phyloP scores from a whole-genome alignment of 140 eudicot genomes.

The Flaveria floridana region DNA sequence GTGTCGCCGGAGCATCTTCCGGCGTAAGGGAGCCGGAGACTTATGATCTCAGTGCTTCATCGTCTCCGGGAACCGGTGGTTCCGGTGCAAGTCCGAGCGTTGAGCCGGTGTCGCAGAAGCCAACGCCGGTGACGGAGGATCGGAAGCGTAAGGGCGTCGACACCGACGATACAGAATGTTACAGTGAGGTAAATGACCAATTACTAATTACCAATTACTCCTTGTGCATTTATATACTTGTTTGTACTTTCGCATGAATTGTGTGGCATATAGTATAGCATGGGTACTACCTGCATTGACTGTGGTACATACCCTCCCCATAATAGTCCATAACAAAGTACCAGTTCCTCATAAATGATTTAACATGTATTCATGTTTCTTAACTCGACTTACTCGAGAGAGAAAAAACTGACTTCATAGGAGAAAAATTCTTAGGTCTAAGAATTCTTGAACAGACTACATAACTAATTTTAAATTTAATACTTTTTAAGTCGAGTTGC shows the following conservation, averaged over 20 bases:
- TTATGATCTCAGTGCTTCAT: constrained; percentile 46
- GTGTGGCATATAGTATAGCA: not conserved
- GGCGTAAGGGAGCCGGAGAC: constrained; percentile 37
- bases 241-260: constrained; percentile 29
- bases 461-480: no score
- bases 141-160: constrained; percentile 65
- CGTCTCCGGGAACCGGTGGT: constrained; percentile 51
- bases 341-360: no score
- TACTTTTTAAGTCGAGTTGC: no score
- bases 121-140: constrained; percentile 37
- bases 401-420: no score
- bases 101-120: constrained; percentile 34
- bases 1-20: constrained; percentile 32
- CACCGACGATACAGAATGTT: constrained; percentile 52
- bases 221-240: constrained; percentile 21
- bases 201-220: not conserved
- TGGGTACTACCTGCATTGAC: constrained; percentile 1
- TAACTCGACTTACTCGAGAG: no score
- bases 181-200: constrained; percentile 53
- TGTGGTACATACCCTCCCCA: constrained; percentile 5
- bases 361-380: no score
- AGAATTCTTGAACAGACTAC: no score
- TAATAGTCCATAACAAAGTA: no score
- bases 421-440: no score
- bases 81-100: constrained; percentile 50